phyloP scores from a whole-genome alignment of 257 asterid genomes.

The Asclepias syriaca region DNA sequence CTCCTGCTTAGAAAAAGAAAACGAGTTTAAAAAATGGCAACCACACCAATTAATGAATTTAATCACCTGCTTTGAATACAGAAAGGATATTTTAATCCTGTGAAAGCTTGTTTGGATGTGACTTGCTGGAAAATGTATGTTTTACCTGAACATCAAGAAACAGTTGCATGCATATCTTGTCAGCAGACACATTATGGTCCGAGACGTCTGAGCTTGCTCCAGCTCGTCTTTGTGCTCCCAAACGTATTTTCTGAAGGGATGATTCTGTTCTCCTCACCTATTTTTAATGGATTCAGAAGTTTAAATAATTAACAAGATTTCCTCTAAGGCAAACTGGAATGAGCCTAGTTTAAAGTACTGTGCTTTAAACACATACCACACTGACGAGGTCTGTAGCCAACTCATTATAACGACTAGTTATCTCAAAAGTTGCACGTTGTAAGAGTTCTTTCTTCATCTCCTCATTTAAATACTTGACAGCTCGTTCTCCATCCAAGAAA shows the following conservation, averaged over 20 bases:
- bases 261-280: slow-evolving; percentile 85
- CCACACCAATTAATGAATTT: neutral
- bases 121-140: neutral
- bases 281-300: slow-evolving; percentile 28
- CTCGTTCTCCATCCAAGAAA: slow-evolving; percentile 83
- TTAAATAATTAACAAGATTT: slow-evolving; percentile 1
- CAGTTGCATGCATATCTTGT: slow-evolving; percentile 90
- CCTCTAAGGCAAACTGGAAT: neutral
- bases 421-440: slow-evolving; percentile 65
- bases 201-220: slow-evolving; percentile 95
- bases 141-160: slow-evolving; percentile 91
- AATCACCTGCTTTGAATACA: neutral
- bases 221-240: slow-evolving; percentile 88
- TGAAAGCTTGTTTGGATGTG: too few relatives aligned
- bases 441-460: slow-evolving; percentile 62
- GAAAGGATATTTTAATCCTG: too few relatives aligned
- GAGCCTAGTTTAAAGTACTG: slow-evolving; percentile 1
- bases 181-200: slow-evolving; percentile 80
- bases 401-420: slow-evolving; percentile 71
- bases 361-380: slow-evolving; percentile 54
- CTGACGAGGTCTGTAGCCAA: slow-evolving; percentile 75
- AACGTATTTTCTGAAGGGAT: slow-evolving; percentile 90
- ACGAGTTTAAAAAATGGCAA: too few relatives aligned
- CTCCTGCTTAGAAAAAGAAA: slow-evolving; percentile 40
- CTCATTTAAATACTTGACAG: slow-evolving; percentile 48